Evolutionary conservation across 1,284 basidiomycete genomes (phyloP), one percentile per base, ranked within the genome.

Genomic region (Amylostereum areolatum): DNA sequence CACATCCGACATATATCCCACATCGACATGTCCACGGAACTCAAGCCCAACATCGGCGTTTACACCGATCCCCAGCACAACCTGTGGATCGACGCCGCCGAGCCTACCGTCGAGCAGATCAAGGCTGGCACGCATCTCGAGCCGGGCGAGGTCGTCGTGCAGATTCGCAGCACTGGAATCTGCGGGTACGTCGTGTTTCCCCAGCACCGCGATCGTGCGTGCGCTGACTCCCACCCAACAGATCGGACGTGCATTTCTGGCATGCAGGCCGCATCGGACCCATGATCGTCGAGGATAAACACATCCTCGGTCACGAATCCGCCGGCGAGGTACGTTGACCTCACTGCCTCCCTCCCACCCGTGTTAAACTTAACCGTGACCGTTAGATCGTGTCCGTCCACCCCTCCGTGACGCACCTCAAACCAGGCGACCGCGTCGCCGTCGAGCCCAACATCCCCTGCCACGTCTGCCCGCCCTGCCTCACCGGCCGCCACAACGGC

Each of bases 401-500:
- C 47, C 48, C 35, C 4, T 41, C 47, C 44, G 48, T 41, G 12
- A 46, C 50, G 9, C 47, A 50, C 42, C 47, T 57, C 12, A 49
- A 56, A 29, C 48, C 47, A 74, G 80, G 81, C 46, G 81, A 83
- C 61, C 73, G 78, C 42, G 81, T 84, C 34, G 81, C 81, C 2
- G 78, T 84, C 50, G 81, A 83, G 59, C 78, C 77, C 11, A 79
- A 80, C 28, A 72, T 84, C 3, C 81, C 81, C 18, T 84, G 81
- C 58, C 73, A 80, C 31, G 64, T 74, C 34, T 84, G 80, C 57
- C 74, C 78, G 49, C 69, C 72, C 24, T 83, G 81, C 59, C 73
- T 78, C 45, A 73, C 70, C 18, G 81, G 81, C 28, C 68, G 72
- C 50, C 83, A 83, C 60, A 83, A 83, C 50, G 81, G 55, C 31